Evolutionary conservation across 1,139 yeast genomes (phyloP).

Genomic region (Lodderomyces metapsilosis): DNA sequence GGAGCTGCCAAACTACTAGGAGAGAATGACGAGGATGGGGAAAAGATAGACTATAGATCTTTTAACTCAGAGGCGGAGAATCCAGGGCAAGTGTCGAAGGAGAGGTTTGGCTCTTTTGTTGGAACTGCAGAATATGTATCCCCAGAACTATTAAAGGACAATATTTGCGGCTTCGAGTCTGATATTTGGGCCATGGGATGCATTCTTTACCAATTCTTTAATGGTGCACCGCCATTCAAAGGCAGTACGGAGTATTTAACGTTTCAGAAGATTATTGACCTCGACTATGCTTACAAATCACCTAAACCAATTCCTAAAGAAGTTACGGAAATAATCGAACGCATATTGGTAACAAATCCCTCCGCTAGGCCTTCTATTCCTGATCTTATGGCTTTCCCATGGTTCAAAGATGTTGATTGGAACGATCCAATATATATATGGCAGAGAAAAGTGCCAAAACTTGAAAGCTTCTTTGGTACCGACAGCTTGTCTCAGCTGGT

Average conservation of each 20-base stretch:
- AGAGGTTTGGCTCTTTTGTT: conserved; percentile 73
- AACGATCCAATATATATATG: conserved; percentile 41
- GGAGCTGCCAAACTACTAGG: conserved; percentile 89
- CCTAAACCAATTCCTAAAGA: conserved; percentile 63
- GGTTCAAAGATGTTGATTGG: conserved; percentile 46
- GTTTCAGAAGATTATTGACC: conserved; percentile 85
- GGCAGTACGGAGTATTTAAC: conserved; percentile 94
- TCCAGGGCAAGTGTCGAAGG: conserved; percentile 6
- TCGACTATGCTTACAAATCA: conserved; percentile 79
- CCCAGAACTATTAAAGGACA: conserved; percentile 85
- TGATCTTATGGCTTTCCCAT: conserved; percentile 34
- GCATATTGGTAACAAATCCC: conserved; percentile 55
- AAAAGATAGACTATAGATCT: conserved; percentile 36
- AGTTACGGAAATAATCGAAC: conserved; percentile 68
- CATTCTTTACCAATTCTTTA: conserved; percentile 86
- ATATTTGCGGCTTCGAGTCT: conserved; percentile 79
- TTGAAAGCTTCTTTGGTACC: conserved; percentile 23
- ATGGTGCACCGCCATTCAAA: conserved; percentile 95
- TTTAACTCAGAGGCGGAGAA: conserved; percentile 15
- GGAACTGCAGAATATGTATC: conserved; percentile 73
- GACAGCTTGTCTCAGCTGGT: conserved; percentile 11
- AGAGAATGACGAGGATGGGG: conserved; percentile 39
- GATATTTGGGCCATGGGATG: conserved; percentile 99
- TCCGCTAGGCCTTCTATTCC: conserved; percentile 31
- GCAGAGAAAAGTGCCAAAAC: conserved; percentile 47